Conservation (phyloP, 345 rosid species). For the Gossypium bickii region DNA sequence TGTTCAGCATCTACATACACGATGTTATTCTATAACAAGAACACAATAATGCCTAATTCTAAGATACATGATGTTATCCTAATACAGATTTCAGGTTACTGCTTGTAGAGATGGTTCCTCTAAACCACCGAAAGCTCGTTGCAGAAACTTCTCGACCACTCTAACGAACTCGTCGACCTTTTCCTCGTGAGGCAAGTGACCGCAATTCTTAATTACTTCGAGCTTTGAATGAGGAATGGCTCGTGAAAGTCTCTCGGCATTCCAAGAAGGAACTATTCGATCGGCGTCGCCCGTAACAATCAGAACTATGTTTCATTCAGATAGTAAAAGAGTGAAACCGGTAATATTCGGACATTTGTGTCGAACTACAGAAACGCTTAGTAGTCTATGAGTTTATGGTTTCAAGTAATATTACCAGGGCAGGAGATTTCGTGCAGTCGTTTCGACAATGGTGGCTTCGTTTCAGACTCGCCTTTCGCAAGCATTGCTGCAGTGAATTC, state of each 20-base stretch:
- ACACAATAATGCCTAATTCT: not conserved
- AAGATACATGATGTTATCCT: not conserved
- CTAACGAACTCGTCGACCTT: conserved; percentile 46
- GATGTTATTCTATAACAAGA: not conserved
- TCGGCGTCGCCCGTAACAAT: conserved; percentile 79
- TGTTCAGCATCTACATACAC: not conserved
- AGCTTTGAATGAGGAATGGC: conserved; percentile 69
- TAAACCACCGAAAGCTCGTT: conserved; percentile 38
- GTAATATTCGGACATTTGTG: too few species aligned
- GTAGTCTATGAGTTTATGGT: not conserved
- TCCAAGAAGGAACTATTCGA: conserved; percentile 87
- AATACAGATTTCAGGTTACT: conserved; percentile 8
- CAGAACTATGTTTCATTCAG: conserved; percentile 29
- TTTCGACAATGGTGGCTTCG: conserved; percentile 35
- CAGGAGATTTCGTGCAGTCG: conserved; percentile 54
- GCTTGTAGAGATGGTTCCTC: conserved; percentile 28
- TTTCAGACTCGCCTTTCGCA: conserved; percentile 22
- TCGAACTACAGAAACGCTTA: not conserved
- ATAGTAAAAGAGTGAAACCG: not conserved
- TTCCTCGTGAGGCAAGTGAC: conserved; percentile 91
- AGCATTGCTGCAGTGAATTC: conserved; percentile 60
- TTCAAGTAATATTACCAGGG: conserved; percentile 37
- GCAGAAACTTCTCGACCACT: conserved; percentile 47
- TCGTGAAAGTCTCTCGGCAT: conserved; percentile 36
- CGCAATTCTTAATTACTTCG: conserved; percentile 69